These are phyloP conservation scores for Vaucheria bursata DNA, from an alignment of 352 stramenopile genomes.

Conservation along the genomic window DNA sequence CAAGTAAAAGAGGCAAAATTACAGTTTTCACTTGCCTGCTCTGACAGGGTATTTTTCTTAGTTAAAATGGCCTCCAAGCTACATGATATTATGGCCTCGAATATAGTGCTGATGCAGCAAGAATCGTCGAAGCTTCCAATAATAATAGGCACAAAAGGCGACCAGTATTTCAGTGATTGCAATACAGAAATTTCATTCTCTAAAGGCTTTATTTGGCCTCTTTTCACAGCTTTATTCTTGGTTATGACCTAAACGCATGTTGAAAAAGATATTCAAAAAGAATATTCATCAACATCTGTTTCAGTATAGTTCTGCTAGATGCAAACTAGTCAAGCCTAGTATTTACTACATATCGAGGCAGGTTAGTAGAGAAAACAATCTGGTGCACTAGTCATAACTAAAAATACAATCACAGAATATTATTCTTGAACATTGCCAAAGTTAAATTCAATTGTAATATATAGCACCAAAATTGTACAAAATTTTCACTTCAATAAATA, in stretches of 20 bases:
- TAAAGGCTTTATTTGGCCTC: background rate
- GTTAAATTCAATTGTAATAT: too few species aligned
- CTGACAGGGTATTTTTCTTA: background rate
- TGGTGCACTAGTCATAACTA: background rate
- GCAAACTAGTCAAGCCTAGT: background rate
- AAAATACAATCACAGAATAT: background rate
- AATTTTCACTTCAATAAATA: too few species aligned
- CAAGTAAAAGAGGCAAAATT: background rate
- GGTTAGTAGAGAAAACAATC: background rate
- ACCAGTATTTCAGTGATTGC: background rate
- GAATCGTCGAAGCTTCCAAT: background rate
- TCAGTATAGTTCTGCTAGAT: background rate
- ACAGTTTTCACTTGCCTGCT: background rate
- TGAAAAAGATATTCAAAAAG: too few species aligned
- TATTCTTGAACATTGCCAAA: too few species aligned
- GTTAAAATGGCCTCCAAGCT: background rate
- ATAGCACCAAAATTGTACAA: too few species aligned
- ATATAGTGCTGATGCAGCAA: background rate
- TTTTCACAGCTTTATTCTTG: background rate
- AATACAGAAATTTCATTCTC: background rate
- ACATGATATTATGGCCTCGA: background rate
- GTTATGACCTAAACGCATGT: background rate
- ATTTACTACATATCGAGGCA: background rate
- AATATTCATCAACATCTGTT: too few species aligned
- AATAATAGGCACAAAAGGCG: constrained; percentile 1